These are phyloP conservation scores for Beta lomatogona DNA, from an alignment of 179 eudicot genomes.

Conservation along the genomic window DNA sequence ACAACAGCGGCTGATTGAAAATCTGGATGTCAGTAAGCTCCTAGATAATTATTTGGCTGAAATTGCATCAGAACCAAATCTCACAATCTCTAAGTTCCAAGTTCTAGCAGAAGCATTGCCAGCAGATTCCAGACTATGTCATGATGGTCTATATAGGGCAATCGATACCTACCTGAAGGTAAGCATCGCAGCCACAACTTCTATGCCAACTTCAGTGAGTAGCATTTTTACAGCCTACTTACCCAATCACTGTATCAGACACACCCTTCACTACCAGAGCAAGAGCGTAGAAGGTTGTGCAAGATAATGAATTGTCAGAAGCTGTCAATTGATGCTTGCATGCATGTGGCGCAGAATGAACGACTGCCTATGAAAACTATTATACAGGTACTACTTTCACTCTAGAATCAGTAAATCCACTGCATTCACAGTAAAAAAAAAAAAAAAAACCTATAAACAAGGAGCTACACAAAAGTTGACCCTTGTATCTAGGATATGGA, in stretches of 20 bases:
- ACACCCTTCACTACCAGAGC: slow-evolving; percentile 59
- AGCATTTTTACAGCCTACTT: slow-evolving; percentile 11
- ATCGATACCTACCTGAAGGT: slow-evolving; percentile 63
- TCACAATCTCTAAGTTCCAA: slow-evolving; percentile 48
- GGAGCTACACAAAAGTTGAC: background rate
- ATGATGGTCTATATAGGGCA: slow-evolving; percentile 60
- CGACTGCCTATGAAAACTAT: slow-evolving; percentile 57
- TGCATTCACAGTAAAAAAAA: background rate
- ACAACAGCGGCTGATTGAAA: slow-evolving; percentile 36
- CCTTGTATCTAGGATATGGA: background rate
- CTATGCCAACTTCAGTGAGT: slow-evolving; percentile 3
- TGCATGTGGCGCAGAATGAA: slow-evolving; percentile 63
- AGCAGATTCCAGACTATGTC: slow-evolving; percentile 46
- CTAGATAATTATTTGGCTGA: slow-evolving; percentile 60
- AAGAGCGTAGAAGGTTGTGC: slow-evolving; percentile 60
- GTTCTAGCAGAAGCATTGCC: slow-evolving; percentile 53
- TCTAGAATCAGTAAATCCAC: background rate
- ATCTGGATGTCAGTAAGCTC: slow-evolving; percentile 48
- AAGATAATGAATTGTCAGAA: slow-evolving; percentile 56
- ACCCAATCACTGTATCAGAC: slow-evolving; percentile 35
- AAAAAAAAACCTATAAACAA: background rate
- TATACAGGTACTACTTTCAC: slow-evolving; percentile 44
- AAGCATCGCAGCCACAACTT: slow-evolving; percentile 13
- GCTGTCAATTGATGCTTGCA: slow-evolving; percentile 63
- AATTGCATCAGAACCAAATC: slow-evolving; percentile 52